Conservation (phyloP, 371 early-diverging fungal genomes). For the Zychaea mexicana region DNA sequence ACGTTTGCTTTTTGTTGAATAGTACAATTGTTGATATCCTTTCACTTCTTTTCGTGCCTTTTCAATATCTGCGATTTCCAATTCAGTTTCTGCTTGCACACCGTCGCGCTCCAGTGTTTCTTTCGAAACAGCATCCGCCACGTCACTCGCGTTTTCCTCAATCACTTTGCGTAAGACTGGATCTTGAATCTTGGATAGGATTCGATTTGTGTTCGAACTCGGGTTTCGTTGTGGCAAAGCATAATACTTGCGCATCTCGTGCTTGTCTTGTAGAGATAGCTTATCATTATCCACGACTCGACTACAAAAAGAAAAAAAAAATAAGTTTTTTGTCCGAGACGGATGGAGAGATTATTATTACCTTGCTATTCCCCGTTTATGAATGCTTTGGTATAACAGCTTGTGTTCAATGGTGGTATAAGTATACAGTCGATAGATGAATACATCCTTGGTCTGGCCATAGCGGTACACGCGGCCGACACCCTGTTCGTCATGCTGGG, state of each 20-base stretch:
- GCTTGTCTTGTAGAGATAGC: conserved; percentile 37
- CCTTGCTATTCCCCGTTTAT: conserved; percentile 40
- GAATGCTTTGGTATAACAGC: conserved; percentile 26
- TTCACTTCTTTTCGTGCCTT: background rate
- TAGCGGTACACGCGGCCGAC: conserved; percentile 75
- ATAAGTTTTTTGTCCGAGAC: no score
- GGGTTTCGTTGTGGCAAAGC: conserved; percentile 30
- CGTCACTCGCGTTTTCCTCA: background rate
- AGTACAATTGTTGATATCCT: background rate
- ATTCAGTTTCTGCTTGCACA: background rate
- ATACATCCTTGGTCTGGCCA: conserved; percentile 56
- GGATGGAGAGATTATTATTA: conserved; percentile 21
- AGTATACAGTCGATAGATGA: conserved; percentile 53
- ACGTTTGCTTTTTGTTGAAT: background rate
- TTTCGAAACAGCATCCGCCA: background rate
- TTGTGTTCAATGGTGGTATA: conserved; percentile 44
- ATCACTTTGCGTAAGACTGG: background rate
- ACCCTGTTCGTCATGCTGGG: conserved; percentile 90
- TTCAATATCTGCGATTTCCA: background rate
- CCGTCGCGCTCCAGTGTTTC: background rate
- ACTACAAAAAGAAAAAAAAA: conserved; percentile 21
- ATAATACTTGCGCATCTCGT: conserved; percentile 53
- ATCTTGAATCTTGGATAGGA: background rate
- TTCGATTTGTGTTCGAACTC: background rate
- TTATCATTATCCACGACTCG: conserved; percentile 67